Evolutionary conservation across 2,329 filamentous ascomycete species (phyloP).

Genomic region (Cladophialophora psammophila): DNA sequence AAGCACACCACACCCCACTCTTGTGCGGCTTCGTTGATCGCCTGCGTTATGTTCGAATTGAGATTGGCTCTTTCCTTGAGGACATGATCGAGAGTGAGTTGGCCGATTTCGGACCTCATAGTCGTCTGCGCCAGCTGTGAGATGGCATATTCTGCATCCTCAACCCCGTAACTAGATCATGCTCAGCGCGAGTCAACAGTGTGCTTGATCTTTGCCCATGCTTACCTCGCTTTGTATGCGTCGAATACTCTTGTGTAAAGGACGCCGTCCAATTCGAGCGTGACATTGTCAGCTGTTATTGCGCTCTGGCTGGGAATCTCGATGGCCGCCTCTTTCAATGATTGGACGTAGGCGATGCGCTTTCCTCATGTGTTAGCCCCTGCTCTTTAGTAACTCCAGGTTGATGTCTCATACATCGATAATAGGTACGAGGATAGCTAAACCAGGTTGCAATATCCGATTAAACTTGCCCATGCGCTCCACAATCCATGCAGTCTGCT

Average conservation of each 20-base stretch:
- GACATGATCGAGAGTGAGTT: conserved; percentile 94
- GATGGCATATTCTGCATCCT: conserved; percentile 98
- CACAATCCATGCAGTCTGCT: conserved; percentile 99
- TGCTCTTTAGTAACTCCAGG: neutral
- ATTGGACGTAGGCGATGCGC: conserved; percentile 97
- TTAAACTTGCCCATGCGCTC: conserved; percentile 99
- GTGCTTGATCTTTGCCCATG: neutral
- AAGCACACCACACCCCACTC: conserved; percentile 97
- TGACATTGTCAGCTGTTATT: conserved; percentile 98
- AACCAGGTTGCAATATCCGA: conserved; percentile 87
- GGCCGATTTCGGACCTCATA: conserved; percentile 98
- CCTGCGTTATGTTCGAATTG: conserved; percentile 97
- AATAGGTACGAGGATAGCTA: conserved; percentile 87
- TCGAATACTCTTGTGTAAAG: conserved; percentile 96
- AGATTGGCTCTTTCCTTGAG: conserved; percentile 95
- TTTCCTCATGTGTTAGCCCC: conserved; percentile 21
- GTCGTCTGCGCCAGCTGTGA: conserved; percentile 97
- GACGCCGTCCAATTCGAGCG: conserved; percentile 92
- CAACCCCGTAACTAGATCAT: conserved; percentile 82
- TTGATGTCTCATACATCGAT: conserved; percentile 66
- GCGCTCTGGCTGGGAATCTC: conserved; percentile 98
- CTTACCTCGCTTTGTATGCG: conserved; percentile 93
- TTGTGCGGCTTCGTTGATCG: conserved; percentile 96
- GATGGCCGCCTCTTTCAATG: conserved; percentile 91
- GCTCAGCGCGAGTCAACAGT: conserved; percentile 7